phyloP scores from a whole-genome alignment of 108 stramenopile genomes.

The Cyclotella kingstonii region DNA sequence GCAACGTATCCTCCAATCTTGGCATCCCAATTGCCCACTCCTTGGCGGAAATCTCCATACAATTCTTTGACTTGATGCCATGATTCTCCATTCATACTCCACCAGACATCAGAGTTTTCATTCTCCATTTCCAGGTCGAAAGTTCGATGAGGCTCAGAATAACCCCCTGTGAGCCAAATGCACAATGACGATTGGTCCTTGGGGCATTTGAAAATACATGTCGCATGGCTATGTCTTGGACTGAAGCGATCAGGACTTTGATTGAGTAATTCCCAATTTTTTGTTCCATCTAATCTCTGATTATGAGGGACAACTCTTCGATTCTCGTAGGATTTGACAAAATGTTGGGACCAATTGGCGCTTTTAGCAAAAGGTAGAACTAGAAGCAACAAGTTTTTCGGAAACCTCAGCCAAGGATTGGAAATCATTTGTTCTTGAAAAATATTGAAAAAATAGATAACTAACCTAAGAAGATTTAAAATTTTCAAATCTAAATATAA shows the following conservation, averaged over 20 bases:
- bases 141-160: constrained; percentile 32
- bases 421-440: no score
- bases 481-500: no score
- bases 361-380: not conserved
- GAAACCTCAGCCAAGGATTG: no score
- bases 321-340: not conserved
- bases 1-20: constrained; percentile 49
- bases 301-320: constrained; percentile 21
- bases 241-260: constrained; percentile 21
- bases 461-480: no score
- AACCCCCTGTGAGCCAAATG: constrained; percentile 48
- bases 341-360: not conserved
- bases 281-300: constrained; percentile 17
- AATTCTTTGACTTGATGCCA: constrained; percentile 49
- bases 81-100: constrained; percentile 19
- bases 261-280: constrained; percentile 36
- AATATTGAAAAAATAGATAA: no score
- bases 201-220: constrained; percentile 41
- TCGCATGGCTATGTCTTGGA: constrained; percentile 52
- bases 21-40: constrained; percentile 48
- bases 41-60: constrained; percentile 36
- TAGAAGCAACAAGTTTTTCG: not conserved
- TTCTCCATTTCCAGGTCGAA: constrained; percentile 39
- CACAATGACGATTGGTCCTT: constrained; percentile 9
- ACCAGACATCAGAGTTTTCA: constrained; percentile 46